Evolutionary conservation across 176 grass and related monocot genomes (phyloP), one percentile per base, ranked within the genome.

Genomic region (Cenchrus purpureus): DNA sequence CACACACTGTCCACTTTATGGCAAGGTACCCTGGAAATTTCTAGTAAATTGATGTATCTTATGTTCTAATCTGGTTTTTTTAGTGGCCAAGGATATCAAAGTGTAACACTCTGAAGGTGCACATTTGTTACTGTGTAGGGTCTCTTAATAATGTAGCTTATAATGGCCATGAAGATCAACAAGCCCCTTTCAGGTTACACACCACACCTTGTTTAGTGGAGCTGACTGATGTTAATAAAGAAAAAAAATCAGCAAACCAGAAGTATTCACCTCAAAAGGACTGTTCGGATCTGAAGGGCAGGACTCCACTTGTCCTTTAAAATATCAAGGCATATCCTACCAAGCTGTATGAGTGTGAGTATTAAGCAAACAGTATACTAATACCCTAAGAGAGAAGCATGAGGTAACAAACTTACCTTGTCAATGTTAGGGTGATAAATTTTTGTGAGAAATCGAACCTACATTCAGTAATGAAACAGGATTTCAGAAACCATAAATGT

Each of bases 341-440:
- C 96, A 93, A 98, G 96, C 93, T 98, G 79, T 69, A 87, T 52
- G 55, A 52, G 13, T 88, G 68, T 73, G 77, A 82, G 29, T 81
- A 54, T 34, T 75, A 80, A 80, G 62, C 55, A 80, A 19, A 16
- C 29, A 79, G 43, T 83, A 67, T 19, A 10, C 25, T 45, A 76
- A 54, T 37, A 48, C 10, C 11, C 42, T 78, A 56, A 16, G 64
- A 58, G 68, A 14, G 52, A 20, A 65, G 44, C 12, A 77, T 32
- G 50, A 68, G 52, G 68, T 68, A 94, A n/a, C 79, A 86, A 32
- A 77, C 22, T 80, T 76, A 92, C 95, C 95, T 98, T 98, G 89
- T 98, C 96, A 89, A 98, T 98, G 81, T 95, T 98, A 29, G 96
- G 96, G 79, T 98, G 93, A 68, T 98, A 98, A 89, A 98, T 98